phyloP scores from a whole-genome alignment of 2,329 filamentous ascomycete genomes.

The Penicillium sp. region DNA sequence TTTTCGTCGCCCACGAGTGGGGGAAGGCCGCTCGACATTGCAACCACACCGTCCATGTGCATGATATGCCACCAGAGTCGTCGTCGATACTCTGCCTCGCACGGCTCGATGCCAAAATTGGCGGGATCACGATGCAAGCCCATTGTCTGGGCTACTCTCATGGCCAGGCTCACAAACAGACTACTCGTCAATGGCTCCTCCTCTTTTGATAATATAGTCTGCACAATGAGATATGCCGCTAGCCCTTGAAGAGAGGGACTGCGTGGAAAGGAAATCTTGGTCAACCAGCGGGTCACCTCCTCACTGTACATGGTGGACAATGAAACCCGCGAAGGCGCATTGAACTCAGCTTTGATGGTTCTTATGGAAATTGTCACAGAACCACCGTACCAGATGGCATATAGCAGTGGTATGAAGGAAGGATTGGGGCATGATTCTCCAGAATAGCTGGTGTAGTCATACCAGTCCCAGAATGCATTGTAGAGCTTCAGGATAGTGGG shows the following conservation, averaged over 20 bases:
- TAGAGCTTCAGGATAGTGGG: slow-evolving; percentile 45
- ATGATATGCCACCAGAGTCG: slow-evolving; percentile 54
- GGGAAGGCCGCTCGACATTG: slow-evolving; percentile 52
- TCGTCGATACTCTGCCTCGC: slow-evolving; percentile 48
- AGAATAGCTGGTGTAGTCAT: slow-evolving; percentile 40
- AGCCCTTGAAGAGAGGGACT: slow-evolving; percentile 49
- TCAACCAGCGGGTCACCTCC: slow-evolving; percentile 46
- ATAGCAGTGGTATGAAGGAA: slow-evolving; percentile 47
- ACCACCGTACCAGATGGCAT: slow-evolving; percentile 53
- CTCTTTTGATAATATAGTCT: slow-evolving; percentile 50
- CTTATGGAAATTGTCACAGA: slow-evolving; percentile 47
- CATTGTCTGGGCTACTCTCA: slow-evolving; percentile 52
- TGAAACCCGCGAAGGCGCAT: slow-evolving; percentile 35
- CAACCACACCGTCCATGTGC: slow-evolving; percentile 52
- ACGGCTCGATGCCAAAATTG: slow-evolving; percentile 48
- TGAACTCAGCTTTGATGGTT: slow-evolving; percentile 45
- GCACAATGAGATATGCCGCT: slow-evolving; percentile 50
- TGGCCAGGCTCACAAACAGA: slow-evolving; percentile 50
- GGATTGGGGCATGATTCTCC: slow-evolving; percentile 41
- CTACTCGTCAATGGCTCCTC: slow-evolving; percentile 53
- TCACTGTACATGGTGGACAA: slow-evolving; percentile 45
- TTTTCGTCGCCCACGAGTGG: slow-evolving; percentile 50
- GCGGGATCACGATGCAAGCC: slow-evolving; percentile 52
- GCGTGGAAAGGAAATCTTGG: slow-evolving; percentile 47
- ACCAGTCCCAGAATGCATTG: slow-evolving; percentile 50